phyloP scores from a whole-genome alignment of 108 stramenopile species.

The Cyclotella kingstonii region DNA sequence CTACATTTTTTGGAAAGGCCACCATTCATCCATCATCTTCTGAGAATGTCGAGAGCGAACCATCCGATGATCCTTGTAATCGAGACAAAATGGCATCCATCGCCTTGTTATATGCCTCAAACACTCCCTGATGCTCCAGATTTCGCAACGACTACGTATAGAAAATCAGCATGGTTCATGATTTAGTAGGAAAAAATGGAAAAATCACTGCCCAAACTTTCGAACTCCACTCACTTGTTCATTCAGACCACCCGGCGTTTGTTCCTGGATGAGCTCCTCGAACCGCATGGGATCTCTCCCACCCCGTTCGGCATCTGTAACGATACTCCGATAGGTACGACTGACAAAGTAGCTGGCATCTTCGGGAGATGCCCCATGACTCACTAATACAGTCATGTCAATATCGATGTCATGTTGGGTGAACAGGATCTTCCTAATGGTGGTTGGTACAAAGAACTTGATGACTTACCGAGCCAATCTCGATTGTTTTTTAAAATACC shows the following conservation, averaged over 20 bases:
- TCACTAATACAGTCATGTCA: not conserved
- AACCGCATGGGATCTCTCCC: conserved; percentile 49
- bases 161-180: not conserved
- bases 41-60: conserved; percentile 29
- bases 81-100: conserved; percentile 67
- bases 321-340: conserved; percentile 57
- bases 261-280: conserved; percentile 78
- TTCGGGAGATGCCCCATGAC: conserved; percentile 39
- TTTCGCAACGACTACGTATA: conserved; percentile 45
- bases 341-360: conserved; percentile 53
- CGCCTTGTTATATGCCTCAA: conserved; percentile 51
- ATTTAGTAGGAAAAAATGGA: not conserved
- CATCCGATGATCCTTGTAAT: conserved; percentile 63
- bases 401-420: not conserved
- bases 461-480: conserved; percentile 57
- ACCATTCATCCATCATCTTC: too few species aligned
- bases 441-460: not conserved
- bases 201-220: too few species aligned
- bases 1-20: too few species aligned
- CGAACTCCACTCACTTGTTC: conserved; percentile 48
- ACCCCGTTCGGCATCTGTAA: conserved; percentile 58
- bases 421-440: not conserved
- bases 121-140: conserved; percentile 51
- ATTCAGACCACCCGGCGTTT: conserved; percentile 85
- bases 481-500: conserved; percentile 58